Evolutionary conservation across 1,284 basidiomycete species (phyloP), one percentile per base, ranked within the genome.

Genomic region (Tetrapyrgos nigripes): DNA sequence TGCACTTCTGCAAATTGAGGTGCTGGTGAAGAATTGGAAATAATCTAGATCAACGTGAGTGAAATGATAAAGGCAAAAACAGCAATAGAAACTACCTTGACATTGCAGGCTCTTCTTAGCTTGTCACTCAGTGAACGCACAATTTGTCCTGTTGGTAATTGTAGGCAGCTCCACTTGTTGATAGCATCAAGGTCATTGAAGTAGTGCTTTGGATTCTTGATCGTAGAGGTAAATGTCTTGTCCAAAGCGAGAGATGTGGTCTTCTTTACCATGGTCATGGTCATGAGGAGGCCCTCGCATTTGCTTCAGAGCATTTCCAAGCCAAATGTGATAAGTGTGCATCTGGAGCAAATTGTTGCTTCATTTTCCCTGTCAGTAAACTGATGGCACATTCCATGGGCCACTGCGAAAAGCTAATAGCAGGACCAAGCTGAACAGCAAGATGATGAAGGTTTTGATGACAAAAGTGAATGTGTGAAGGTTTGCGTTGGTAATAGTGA

Each of bases 141-240:
- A 49, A 67, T 66, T 56, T 76, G 74, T 3, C 69, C 68, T 57
- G 70, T 74, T 3, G 71, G 70, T 26, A 76, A 66, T 1, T 49
- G 55, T 3, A 76, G 50, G 1, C 67, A 61, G 26, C 68, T 71
- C 73, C 72, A 76, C n/a, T n/a, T n/a, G n/a, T n/a, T n/a, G n/a
- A n/a, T n/a, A n/a, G n/a, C n/a, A n/a, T n/a, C n/a, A n/a, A n/a
- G n/a, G 27, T 59, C 58, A 28, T 43, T 33, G 19, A 68, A 58
- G 10, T 27, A 17, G 1, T 28, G 37, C 24, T 27, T 29, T 43
- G 10, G 62, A 29, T 5, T 35, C 26, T 29, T 23, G 49, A 27
- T 53, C 33, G 27, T 8, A 52, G 51, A 2, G 35, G 24, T 21
- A 59, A 1, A 72, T 28, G 54, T 67, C 67, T 8, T 57, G 19